phyloP scores from a whole-genome alignment of 768 basidiomycete genomes.

The Rhizopogon rudus region DNA sequence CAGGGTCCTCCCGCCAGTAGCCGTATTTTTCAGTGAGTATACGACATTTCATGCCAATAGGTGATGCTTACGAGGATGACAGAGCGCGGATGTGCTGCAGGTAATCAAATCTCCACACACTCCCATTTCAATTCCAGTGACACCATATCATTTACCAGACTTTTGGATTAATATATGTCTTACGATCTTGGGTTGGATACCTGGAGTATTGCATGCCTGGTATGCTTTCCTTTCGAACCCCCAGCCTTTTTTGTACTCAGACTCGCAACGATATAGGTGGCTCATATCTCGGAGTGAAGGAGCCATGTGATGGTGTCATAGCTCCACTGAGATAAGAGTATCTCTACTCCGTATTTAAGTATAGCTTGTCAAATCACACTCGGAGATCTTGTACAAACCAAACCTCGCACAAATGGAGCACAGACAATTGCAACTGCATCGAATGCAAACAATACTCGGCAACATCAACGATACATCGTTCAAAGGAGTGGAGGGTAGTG shows the following conservation, averaged over 20 bases:
- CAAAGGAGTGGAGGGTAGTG: background rate
- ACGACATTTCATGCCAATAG: background rate
- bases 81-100: conserved; percentile 24
- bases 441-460: background rate
- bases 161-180: conserved; percentile 35
- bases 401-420: background rate
- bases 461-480: background rate
- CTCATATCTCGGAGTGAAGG: conserved; percentile 18
- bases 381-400: background rate
- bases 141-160: conserved; percentile 13
- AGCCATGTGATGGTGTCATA: conserved; percentile 9
- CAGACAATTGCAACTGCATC: background rate
- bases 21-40: conserved; percentile 26
- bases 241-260: background rate
- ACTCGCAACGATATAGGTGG: conserved; percentile 11
- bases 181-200: conserved; percentile 45
- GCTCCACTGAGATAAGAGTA: background rate
- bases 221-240: conserved; percentile 11
- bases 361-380: no score
- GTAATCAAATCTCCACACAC: conserved; percentile 1
- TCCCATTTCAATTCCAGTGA: background rate
- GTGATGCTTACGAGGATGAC: background rate
- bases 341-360: background rate
- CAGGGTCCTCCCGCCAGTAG: conserved; percentile 22
- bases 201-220: conserved; percentile 50